Base-by-base conservation (phyloP, 129 eudicot genomes). In the Centella asiatica region DNA sequence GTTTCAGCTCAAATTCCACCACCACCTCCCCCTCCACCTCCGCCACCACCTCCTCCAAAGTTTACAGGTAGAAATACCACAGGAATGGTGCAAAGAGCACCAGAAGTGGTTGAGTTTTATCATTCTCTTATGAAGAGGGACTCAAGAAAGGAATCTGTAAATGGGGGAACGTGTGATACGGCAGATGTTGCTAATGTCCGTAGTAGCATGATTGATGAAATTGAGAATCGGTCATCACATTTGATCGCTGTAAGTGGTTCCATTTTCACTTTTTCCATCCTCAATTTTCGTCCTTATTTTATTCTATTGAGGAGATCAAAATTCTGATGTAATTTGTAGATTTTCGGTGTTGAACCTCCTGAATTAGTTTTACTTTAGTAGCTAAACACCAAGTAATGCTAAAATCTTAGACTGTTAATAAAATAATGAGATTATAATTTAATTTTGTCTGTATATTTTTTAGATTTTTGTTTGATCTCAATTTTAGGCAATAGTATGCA, bases 81-180 rank as follows among this genome's bases (percentile, higher is more conserved):
- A 4, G 95, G 89, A 60, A 75, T 39, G 65, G 97, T 90, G 63
- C 88, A 90, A 59, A 81, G 95, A 42, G 97, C 95, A 62, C 97
- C 97, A 52, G 85, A 90, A 76, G 97, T 90, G 1, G 97, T 90
- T 54, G 95, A 86, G 76, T 82, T 90, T 68, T 90, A 90, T 76
- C 97, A 90, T 81, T 81, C 97, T 1, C 94, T 90, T 46, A 90
- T 90, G 97, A 90, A 83, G 73, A 83, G 97, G 70, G 97, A 90
- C 61, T 81, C 94, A 5, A 73, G 81, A 60, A 90, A 84, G 66
- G 97, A 90, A 29, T 74, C 89, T 32, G 28, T 78, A 15, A 80
- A 69, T 49, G 85, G 83, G 27, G 89, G 85, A 22, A 53, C 69
- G 7, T 73, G 77, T 65, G 97, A 90, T 22, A 69, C 78, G 5